These are phyloP conservation scores for Monosporascus sp. DNA, from an alignment of 2,329 filamentous ascomycete genomes.

Conservation along the genomic window DNA sequence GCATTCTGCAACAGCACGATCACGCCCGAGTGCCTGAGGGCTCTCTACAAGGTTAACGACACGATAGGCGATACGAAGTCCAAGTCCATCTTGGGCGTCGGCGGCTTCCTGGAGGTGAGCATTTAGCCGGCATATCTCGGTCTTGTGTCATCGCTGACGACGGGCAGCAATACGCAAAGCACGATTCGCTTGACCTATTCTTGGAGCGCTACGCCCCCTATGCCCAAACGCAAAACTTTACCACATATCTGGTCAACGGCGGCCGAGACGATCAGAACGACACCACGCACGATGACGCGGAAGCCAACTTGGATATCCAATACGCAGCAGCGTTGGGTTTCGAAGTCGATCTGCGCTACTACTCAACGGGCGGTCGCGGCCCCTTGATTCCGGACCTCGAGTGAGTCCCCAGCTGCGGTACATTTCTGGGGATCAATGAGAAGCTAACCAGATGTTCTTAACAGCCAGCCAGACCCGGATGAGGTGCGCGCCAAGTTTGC, in stretches of 20 bases:
- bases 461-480: conserved; percentile 16
- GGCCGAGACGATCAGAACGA: conserved; percentile 45
- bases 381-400: conserved; percentile 43
- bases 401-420: conserved; percentile 16
- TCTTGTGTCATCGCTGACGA: background rate
- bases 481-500: conserved; percentile 1
- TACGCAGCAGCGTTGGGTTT: conserved; percentile 47
- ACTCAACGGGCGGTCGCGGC: conserved; percentile 50
- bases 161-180: conserved; percentile 27
- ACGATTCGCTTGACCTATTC: conserved; percentile 36
- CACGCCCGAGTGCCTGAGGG: conserved; percentile 42
- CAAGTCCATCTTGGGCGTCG: conserved; percentile 37
- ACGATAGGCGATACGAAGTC: conserved; percentile 29
- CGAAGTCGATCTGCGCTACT: conserved; percentile 45
- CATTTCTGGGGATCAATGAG: background rate
- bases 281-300: conserved; percentile 32
- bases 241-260: conserved; percentile 49
- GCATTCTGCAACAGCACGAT: conserved; percentile 34
- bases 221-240: conserved; percentile 47
- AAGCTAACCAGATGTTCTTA: background rate
- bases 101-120: conserved; percentile 28
- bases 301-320: conserved; percentile 56
- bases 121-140: background rate
- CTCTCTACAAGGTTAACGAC: conserved; percentile 42
- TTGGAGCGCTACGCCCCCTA: conserved; percentile 48